Percentiles rank a stretch among this genome's conserved stretches.
Conservation (phyloP, 163 green algal species). For the Scenedesmus sp. region DNA sequence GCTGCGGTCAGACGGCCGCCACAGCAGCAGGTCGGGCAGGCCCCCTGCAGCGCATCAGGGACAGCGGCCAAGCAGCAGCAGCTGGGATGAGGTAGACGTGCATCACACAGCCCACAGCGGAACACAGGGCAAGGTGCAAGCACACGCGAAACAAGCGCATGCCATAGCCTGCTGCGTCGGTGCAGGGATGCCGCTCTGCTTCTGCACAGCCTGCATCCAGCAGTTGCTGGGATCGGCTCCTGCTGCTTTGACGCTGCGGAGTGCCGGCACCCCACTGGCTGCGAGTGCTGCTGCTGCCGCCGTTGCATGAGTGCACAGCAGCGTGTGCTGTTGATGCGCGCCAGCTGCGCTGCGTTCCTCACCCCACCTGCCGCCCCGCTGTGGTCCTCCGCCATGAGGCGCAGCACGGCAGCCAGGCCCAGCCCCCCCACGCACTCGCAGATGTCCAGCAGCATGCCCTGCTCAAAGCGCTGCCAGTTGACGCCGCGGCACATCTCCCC, state of each 20-base stretch:
- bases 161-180: background rate
- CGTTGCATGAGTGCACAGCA: too few relatives aligned
- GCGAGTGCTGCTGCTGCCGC: too few relatives aligned
- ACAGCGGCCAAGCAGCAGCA: background rate
- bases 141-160: too few relatives aligned
- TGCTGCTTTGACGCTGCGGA: too few relatives aligned
- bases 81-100: background rate
- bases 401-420: constrained; percentile 84
- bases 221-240: too few relatives aligned
- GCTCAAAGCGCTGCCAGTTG: constrained; percentile 82
- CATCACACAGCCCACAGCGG: too few relatives aligned
- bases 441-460: constrained; percentile 84
- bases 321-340: background rate
- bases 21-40: constrained; percentile 97
- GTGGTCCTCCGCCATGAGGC: constrained; percentile 90
- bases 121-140: too few relatives aligned
- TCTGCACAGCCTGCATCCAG: background rate
- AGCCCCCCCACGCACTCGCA: constrained; percentile 84
- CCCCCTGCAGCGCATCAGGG: constrained; percentile 69
- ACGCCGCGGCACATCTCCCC: constrained; percentile 77
- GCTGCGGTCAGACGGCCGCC: constrained; percentile 63
- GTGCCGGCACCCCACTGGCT: too few relatives aligned
- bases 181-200: background rate
- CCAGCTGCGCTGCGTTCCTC: background rate
- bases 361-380: constrained; percentile 45